Percentiles rank a stretch among this genome's conserved stretches.
Conservation (phyloP, 139 green algal genomes). For the Chlamydomonas sp. region DNA sequence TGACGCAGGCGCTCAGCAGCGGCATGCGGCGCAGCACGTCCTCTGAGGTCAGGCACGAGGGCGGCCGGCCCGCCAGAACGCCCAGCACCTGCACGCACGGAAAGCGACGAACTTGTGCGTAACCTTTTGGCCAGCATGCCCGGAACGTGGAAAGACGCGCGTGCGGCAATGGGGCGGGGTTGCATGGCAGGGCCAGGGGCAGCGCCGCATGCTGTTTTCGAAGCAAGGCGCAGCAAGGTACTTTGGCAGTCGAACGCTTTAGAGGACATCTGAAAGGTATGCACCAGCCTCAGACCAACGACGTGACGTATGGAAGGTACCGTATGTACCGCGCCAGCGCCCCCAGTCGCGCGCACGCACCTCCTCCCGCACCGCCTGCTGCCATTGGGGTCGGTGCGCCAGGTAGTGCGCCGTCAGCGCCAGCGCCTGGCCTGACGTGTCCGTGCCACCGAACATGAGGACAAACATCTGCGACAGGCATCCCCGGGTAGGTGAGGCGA, state of each 20-base stretch:
- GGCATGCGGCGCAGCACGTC: slow-evolving; percentile 17
- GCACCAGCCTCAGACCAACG: too few relatives aligned
- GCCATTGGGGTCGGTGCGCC: not conserved
- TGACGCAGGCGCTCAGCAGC: slow-evolving; percentile 28
- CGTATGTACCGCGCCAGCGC: too few relatives aligned
- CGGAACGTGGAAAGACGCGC: too few relatives aligned
- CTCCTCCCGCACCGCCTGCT: not conserved
- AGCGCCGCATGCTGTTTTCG: too few relatives aligned
- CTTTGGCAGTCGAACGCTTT: too few relatives aligned
- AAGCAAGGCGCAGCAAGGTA: too few relatives aligned
- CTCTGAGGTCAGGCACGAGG: slow-evolving; percentile 3
- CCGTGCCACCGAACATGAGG: not conserved
- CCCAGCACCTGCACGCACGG: not conserved
- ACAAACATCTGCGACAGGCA: not conserved
- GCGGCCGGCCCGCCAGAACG: not conserved
- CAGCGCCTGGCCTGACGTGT: not conserved
- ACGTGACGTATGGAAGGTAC: too few relatives aligned
- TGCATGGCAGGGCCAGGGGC: too few relatives aligned
- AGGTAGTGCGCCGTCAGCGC: not conserved
- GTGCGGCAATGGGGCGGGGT: too few relatives aligned
- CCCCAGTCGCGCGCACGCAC: not conserved
- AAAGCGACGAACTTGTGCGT: not conserved
- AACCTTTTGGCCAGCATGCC: too few relatives aligned
- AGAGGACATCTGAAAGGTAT: too few relatives aligned
- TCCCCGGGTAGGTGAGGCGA: not conserved